Evolutionary conservation across 169 alveolate genomes (phyloP).

Genomic region (Blepharisma undulans): DNA sequence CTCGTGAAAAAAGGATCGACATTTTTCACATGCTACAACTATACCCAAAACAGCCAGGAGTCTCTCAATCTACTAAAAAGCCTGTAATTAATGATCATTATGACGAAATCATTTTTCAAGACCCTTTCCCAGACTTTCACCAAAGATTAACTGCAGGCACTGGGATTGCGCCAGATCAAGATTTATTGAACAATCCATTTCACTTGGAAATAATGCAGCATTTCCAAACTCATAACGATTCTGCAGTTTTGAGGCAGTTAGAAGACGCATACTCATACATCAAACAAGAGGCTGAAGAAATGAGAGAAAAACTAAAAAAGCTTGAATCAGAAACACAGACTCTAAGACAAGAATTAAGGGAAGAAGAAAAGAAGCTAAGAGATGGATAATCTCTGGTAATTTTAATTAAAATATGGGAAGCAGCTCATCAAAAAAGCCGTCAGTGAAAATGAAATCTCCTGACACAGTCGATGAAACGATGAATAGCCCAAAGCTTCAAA

Average conservation of each 20-base stretch:
- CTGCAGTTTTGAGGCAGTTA: neutral
- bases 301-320: constrained; percentile 6
- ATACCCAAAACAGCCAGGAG: constrained; percentile 52
- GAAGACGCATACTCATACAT: constrained; percentile 17
- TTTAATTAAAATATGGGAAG: neutral
- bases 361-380: constrained; percentile 25
- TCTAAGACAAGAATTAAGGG: constrained; percentile 28
- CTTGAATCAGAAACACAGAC: constrained; percentile 1
- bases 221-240: neutral
- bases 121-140: constrained; percentile 60
- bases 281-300: constrained; percentile 18
- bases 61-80: constrained; percentile 60
- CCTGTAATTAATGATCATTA: constrained; percentile 72
- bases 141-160: constrained; percentile 42
- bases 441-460: neutral
- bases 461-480: neutral
- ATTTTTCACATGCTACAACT: constrained; percentile 77
- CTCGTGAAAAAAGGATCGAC: constrained; percentile 84
- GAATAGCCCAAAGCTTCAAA: neutral
- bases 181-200: neutral
- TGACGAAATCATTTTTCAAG: constrained; percentile 76
- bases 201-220: neutral
- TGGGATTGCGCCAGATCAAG: neutral
- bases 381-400: neutral
- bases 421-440: neutral